A percentile compares a stretch with the other conserved stretches of the same genome.
Conservation (phyloP, 768 basidiomycete species). For the Phaeolepiota aurea region DNA sequence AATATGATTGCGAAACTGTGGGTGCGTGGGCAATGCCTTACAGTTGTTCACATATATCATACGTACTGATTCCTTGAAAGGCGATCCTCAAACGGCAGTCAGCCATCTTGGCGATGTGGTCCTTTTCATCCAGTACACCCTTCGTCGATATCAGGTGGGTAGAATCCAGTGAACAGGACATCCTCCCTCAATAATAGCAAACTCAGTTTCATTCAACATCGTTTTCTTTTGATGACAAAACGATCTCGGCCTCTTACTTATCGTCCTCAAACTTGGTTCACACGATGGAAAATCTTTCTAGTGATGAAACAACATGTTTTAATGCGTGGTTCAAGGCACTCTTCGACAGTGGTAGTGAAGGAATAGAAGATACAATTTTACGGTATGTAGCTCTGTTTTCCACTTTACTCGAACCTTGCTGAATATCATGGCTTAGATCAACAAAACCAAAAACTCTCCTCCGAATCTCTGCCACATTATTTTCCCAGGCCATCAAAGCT, state of each 20-base stretch:
- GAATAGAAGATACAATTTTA: constrained; percentile 75
- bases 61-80: constrained; percentile 22
- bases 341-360: constrained; percentile 71
- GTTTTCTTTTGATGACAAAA: constrained; percentile 37
- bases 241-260: constrained; percentile 43
- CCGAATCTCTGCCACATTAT: constrained; percentile 58
- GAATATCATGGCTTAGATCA: constrained; percentile 30
- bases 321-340: constrained; percentile 67
- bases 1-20: constrained; percentile 75
- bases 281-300: constrained; percentile 27
- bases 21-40: constrained; percentile 36
- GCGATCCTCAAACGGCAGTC: constrained; percentile 79
- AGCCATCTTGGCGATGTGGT: constrained; percentile 75
- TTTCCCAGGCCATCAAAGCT: constrained; percentile 50
- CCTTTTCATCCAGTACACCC: constrained; percentile 58
- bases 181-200: no score
- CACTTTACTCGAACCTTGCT: background rate
- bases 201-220: no score
- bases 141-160: constrained; percentile 58
- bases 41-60: background rate
- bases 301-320: constrained; percentile 36
- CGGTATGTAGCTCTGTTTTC: constrained; percentile 27
- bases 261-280: constrained; percentile 37
- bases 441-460: constrained; percentile 64
- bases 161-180: no score